Evolutionary conservation across 768 basidiomycete genomes (phyloP), one percentile per base, ranked within the genome.

Genomic region (Phylloporus arenicola): DNA sequence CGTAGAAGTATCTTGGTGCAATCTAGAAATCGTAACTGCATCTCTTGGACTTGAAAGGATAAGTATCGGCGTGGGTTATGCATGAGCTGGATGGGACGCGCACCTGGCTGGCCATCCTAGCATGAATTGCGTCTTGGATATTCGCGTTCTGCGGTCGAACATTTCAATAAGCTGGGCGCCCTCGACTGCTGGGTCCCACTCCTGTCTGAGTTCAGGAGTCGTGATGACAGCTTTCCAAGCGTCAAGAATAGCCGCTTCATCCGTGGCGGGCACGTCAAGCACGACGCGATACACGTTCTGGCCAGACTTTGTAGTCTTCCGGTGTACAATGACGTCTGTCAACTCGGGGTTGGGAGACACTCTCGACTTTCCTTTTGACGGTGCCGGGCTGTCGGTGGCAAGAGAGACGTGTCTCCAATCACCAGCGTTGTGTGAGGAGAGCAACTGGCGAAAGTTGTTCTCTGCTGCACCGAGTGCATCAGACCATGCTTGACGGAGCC

Each of bases 31-130:
- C 14, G 92, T 95, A 38, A 99, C 86, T 13, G 92, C 84, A 61
- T 99, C 95, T 57, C 95, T 77, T 4, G 95, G 95, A 63, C 91
- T 24, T 43, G 9, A 11, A 47, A 42, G 0, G 3, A n/a, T 57
- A 30, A 58, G 52, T 43, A 45, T 20, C 22, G 30, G 50, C 29
- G 22, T 50, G 14, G 33, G 6, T 17, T 54, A 29, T 10, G 9
- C 6, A 29, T 6, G 38, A 30, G 20, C 35, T 4, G 43, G 47
- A 34, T 16, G 30, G 13, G 76, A 88, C 60, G 78, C 91, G 61
- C 63, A 95, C 93, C 86, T 93, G 50, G 92, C 93, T 50, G 95
- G 95, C 95, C 95, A 99, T 1, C 95, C 95, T 10, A 99, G 70
- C 7, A 84, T 84, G 64, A 91, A 97, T 55, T 92, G 89, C 0